Evolutionary conservation across 441 rosid genomes (phyloP), one percentile per base, ranked within the genome.

Genomic region (Bocquillonia castaneifolia): DNA sequence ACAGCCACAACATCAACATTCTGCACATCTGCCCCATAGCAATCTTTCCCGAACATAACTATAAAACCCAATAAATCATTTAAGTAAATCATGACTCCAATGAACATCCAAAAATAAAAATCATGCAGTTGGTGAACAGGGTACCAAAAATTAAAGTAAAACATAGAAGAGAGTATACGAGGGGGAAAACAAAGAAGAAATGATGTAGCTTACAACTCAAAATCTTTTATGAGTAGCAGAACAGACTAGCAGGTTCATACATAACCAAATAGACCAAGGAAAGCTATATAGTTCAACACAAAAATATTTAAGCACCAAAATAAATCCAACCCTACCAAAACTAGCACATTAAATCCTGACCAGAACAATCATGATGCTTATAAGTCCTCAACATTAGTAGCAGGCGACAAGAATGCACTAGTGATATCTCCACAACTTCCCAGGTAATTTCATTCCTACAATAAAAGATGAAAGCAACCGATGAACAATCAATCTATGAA

Each of bases 41-140:
- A 78, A 70, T 80, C 83, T 84, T 85, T 81, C 95, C 71, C 81
- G 88, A 77, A 76, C 74, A 78, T 66, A 78, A 81, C 97, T 84
- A 91, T 84, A 89, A 80, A 84, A 86, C 64, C 75, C 78, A 80
- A 70, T 69, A 78, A 77, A 86, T 76, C 62, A 83, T 73, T 71
- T 78, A 69, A 66, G 76, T 79, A 72, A 84, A 82, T 78, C 77
- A 62, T 73, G 73, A 54, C 59, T 68, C 65, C 60, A 39, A 64
- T 40, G 36, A 62, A 61, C 60, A 74, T 7, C 40, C 64, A 15
- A 8, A 37, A 42, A 45, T 17, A 13, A 67, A 31, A 20, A 63
- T 40, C 60, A 73, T 28, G 37, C 7, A 71, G 14, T 48, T 60
- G 10, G n/a, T 10, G 12, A 53, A 66, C 53, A 29, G 40, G 44